Base-by-base conservation (phyloP, 306 rosid genomes). In the Malus sieversii region DNA sequence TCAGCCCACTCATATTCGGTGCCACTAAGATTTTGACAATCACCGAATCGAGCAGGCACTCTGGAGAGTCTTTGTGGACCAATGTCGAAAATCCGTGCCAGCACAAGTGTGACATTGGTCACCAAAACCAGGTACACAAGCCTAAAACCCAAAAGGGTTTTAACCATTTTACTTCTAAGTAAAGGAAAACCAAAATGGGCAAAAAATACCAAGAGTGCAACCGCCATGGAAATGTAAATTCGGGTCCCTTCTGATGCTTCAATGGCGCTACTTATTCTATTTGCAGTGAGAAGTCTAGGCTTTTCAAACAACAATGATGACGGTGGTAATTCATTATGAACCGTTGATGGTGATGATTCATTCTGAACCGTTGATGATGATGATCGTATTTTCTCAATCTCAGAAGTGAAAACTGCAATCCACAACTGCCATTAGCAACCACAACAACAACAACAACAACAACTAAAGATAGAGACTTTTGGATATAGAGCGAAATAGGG, bases 91-190 rank as follows among this genome's bases (percentile, higher is more conserved):
- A 94, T 72, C n/a, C 57, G 73, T 0, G 89, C 88, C 75, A 86
- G 74, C 84, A 91, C 90, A 77, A 86, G 68, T 3, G 93, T 87
- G 40, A 75, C 66, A 83, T 89, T 87, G 19, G 97, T 89, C 29
- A 90, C 66, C 76, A 92, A 82, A 81, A 92, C 87, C 35, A 94
- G 73, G 77, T 86, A 84, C 70, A 92, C 81, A 2, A 93, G 98
- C 77, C 84, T 84, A 77, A 83, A 90, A 75, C 84, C 75, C 66
- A 86, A n/a, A 25, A 83, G 69, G 55, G 32, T 75, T 66, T 76
- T 84, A 53, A 88, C 35, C 52, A 91, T 25, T 58, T 77, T 75
- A 67, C 61, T 73, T 30, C 86, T 86, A 8, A 75, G 70, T 5
- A 86, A 64, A 20, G 90, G 87, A 75, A 84, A 83, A 3, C 91